Base-by-base conservation (phyloP, 2,329 filamentous ascomycete species). In the Fusarium napiforme region DNA sequence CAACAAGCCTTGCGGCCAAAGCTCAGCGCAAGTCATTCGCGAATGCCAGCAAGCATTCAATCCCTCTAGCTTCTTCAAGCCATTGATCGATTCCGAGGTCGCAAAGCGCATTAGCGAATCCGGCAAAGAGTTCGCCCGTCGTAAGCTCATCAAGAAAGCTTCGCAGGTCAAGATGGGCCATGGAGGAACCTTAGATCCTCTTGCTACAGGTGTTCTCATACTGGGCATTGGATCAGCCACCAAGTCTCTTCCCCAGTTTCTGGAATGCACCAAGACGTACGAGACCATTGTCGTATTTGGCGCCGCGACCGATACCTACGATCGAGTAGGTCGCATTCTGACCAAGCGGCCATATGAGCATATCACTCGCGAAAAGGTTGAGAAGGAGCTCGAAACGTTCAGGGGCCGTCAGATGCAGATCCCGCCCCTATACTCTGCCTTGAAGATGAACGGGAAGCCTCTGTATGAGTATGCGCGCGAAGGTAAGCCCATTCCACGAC, bases 401-500 rank as follows among this genome's bases (percentile, higher is more conserved):
- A 88, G 91, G 43, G 96, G 96, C 21, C 92, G 92, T 76, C 94
- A 94, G 78, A 91, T 93, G 85, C 96, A 99, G 85, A 91, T 93
- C 75, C 96, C 96, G 42, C 96, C 96, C 10, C 89, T 99, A 26
- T 99, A 95, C 83, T 97, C 94, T 36, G 96, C 96, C 15, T 86
- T 98, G 70, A 95, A 96, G 82, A 94, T 98, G 82, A 90, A 98
- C 75, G 96, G 96, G 5, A 98, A 98, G 85, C 93, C 94, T 39
- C 87, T 98, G 55, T 99, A 99, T 81, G 95, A 99, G 83, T 98
- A 98, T 82, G 96, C 96, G 26, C 89, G 96, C 55, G 94, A 95
- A 81, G 96, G 96, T 21, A 94, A 93, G 79, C 90, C 93, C 40
- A 92, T 97, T 21, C 96, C 96, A 0, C 87, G 92, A 63, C 93